phyloP scores from a whole-genome alignment of 2,329 filamentous ascomycete genomes.

The Clonostachys chloroleuca region DNA sequence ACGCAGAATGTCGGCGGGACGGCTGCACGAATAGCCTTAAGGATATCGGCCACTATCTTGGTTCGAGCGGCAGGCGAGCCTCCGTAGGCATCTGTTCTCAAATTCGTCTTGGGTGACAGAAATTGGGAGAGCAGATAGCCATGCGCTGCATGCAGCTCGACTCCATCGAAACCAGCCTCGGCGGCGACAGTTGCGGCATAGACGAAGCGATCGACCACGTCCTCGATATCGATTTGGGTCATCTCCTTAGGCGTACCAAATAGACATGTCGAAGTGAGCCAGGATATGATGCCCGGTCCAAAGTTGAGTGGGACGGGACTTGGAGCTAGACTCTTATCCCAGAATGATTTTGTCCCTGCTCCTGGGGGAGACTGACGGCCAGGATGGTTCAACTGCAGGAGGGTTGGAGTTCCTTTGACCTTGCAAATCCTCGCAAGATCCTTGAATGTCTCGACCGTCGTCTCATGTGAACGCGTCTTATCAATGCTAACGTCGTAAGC shows the following conservation, averaged over 20 bases:
- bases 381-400: constrained; percentile 42
- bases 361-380: constrained; percentile 36
- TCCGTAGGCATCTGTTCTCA: constrained; percentile 50
- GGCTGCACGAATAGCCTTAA: constrained; percentile 30
- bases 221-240: constrained; percentile 46
- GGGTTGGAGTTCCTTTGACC: constrained; percentile 23
- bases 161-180: constrained; percentile 38
- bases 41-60: constrained; percentile 45
- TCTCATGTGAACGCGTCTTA: constrained; percentile 14
- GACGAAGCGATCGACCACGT: constrained; percentile 47
- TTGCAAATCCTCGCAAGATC: constrained; percentile 24
- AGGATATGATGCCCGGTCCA: constrained; percentile 27
- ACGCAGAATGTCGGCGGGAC: constrained; percentile 38
- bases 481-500: constrained; percentile 26
- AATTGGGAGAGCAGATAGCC: constrained; percentile 57
- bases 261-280: constrained; percentile 20
- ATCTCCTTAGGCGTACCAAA: constrained; percentile 55
- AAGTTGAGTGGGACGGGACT: constrained; percentile 35
- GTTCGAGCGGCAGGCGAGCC: constrained; percentile 42
- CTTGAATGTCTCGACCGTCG: constrained; percentile 27
- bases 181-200: constrained; percentile 41
- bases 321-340: constrained; percentile 34
- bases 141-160: constrained; percentile 45
- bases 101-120: constrained; percentile 43
- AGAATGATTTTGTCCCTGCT: constrained; percentile 25